These are phyloP conservation scores for Euphorbia celastroides DNA, from an alignment of 441 rosid genomes.

Conservation along the genomic window DNA sequence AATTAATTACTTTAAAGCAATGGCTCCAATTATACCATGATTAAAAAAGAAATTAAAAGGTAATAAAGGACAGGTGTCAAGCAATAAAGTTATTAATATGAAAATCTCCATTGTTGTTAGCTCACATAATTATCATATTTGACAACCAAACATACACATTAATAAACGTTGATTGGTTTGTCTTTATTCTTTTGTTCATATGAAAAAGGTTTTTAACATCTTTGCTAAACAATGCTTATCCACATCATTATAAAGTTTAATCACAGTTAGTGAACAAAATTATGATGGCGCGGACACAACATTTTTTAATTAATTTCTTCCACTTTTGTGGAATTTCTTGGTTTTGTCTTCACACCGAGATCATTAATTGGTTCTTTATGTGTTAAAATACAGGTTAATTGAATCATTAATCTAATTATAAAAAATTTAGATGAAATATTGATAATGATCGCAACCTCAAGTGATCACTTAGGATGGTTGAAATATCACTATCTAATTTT, in stretches of 20 bases:
- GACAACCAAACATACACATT: slow-evolving; percentile 40
- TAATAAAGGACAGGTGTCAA: slow-evolving; percentile 37
- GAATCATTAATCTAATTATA: background rate
- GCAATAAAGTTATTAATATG: slow-evolving; percentile 25
- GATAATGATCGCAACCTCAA: background rate
- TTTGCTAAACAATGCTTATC: slow-evolving; percentile 27
- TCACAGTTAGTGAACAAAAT: background rate
- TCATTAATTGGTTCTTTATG: no score
- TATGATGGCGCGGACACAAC: slow-evolving; percentile 17
- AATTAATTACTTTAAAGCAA: slow-evolving; percentile 7
- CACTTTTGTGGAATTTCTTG: background rate
- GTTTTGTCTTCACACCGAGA: background rate
- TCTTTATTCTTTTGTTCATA: slow-evolving; percentile 14
- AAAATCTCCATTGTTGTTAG: slow-evolving; percentile 12
- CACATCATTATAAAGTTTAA: slow-evolving; percentile 11
- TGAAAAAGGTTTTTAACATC: slow-evolving; percentile 10
- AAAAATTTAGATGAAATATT: background rate
- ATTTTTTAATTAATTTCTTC: background rate
- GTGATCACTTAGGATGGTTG: background rate
- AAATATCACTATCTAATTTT: background rate
- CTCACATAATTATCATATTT: slow-evolving; percentile 14
- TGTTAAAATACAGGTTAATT: no score
- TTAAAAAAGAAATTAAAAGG: background rate
- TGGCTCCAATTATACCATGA: background rate
- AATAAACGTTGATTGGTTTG: slow-evolving; percentile 36